Base-by-base conservation (phyloP, 2,329 filamentous ascomycete species). In the Karstenula rhodostoma region DNA sequence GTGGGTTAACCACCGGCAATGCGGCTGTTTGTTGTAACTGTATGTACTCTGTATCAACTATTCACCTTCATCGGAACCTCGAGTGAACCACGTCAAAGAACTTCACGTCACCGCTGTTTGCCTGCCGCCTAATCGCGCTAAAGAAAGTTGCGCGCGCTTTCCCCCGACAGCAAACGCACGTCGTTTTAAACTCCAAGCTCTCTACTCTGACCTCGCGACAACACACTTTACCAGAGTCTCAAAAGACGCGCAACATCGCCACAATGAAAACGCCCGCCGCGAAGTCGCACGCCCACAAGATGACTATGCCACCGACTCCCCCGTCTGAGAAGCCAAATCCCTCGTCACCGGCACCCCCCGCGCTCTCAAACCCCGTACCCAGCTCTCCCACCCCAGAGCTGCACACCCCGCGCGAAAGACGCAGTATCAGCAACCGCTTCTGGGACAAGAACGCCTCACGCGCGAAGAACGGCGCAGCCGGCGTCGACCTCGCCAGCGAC, bases 401-500 rank as follows among this genome's bases (percentile, higher is more conserved):
- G 6, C 19, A 52, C 22, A 52, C 49, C 1, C 49, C 49, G 3
- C 33, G 33, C 8, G 49, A 33, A 15, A n/a, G 15, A 3, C 33
- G 51, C 37, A 54, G 25, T 23, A 54, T 23, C 51, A 54, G 51
- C 51, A 44, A 54, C 37, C 51, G 51, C 25, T 54, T 43, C 17
- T 54, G 51, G 51, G 49, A 52, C 15, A 52, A 52, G 22, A 52
- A 52, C 23, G 33, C 3, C 2, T 17, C 3, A 9, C 32, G 22
- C 33, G 27, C 33, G 19, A 52, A n/a, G 3, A 22, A 40, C 13
- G 33, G 35, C 35, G 33, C 15, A 8, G 1, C 9, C 2, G 51
- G 51, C 15, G 17, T 54, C 37, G 23, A 19, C n/a, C 51, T 54
- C 9, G 51, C 35, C 9, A 54, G 51, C 51, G 51, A 54, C 51